phyloP scores from a whole-genome alignment of 768 basidiomycete genomes.

The Phanerodontia chrysosporium region DNA sequence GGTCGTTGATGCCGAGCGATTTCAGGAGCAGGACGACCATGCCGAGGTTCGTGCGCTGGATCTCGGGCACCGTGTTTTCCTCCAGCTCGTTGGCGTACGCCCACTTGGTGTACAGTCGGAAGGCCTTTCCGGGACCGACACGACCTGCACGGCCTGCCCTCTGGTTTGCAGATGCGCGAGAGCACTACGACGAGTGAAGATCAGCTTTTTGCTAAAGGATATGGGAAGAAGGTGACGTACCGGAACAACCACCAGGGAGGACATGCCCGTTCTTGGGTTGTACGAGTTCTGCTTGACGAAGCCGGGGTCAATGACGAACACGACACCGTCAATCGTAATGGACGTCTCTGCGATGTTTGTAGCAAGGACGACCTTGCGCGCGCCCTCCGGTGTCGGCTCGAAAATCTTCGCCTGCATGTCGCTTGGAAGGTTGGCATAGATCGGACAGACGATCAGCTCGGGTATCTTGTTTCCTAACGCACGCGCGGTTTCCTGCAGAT shows the following conservation, averaged over 20 bases:
- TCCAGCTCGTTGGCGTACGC: constrained; percentile 94
- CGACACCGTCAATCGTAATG: constrained; percentile 98
- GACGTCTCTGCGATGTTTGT: constrained; percentile 99
- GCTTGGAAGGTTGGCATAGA: constrained; percentile 97
- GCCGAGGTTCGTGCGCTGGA: constrained; percentile 96
- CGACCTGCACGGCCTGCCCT: constrained; percentile 95
- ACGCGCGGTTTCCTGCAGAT: constrained; percentile 90
- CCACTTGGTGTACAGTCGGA: constrained; percentile 99
- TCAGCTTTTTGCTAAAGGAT: background rate
- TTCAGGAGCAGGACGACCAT: constrained; percentile 95
- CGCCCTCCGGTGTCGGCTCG: constrained; percentile 95
- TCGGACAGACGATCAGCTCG: constrained; percentile 93
- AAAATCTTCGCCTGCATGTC: constrained; percentile 99
- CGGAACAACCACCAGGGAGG: constrained; percentile 91
- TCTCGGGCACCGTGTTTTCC: constrained; percentile 96
- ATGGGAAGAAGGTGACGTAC: constrained; percentile 41
- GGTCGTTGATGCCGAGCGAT: constrained; percentile 95
- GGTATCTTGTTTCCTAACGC: constrained; percentile 94
- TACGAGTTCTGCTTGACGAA: constrained; percentile 99
- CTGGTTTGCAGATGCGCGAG: constrained; percentile 95
- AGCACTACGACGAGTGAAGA: constrained; percentile 54
- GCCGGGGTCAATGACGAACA: constrained; percentile 98
- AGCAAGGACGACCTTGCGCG: constrained; percentile 95
- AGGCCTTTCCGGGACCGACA: constrained; percentile 96
- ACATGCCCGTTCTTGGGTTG: constrained; percentile 98